phyloP scores from a whole-genome alignment of 2,329 filamentous ascomycete species.

The Pseudocercospora cruenta region DNA sequence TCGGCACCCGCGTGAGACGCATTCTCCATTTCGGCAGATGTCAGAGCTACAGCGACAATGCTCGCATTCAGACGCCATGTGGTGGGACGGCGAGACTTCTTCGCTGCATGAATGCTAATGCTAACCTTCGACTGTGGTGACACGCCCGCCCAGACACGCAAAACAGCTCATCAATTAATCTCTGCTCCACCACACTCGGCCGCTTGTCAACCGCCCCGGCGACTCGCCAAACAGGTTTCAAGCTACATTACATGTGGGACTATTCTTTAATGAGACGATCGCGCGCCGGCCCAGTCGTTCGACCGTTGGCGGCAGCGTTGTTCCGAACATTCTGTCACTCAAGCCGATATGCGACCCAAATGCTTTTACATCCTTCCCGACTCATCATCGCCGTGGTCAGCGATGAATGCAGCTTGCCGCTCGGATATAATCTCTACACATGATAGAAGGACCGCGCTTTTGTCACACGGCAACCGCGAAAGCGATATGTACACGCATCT shows the following conservation, averaged over 20 bases:
- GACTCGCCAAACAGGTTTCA: constrained; percentile 7
- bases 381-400: neutral
- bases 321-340: constrained; percentile 1
- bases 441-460: neutral
- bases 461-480: constrained; percentile 1
- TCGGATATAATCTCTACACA: constrained; percentile 8
- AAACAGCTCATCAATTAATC: neutral
- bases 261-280: constrained; percentile 9
- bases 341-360: neutral
- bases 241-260: constrained; percentile 8
- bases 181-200: neutral
- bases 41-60: neutral
- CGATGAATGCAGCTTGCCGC: constrained; percentile 8
- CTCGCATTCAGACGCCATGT: neutral
- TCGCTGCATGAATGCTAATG: neutral
- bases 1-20: neutral
- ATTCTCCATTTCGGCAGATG: constrained; percentile 5
- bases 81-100: neutral
- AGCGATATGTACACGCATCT: constrained; percentile 12
- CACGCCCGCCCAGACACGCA: neutral
- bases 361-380: neutral
- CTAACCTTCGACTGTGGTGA: neutral
- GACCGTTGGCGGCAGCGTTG: constrained; percentile 3
- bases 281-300: constrained; percentile 6
- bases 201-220: neutral